Conservation (phyloP, 306 rosid species). For the Malus sylvestris region DNA sequence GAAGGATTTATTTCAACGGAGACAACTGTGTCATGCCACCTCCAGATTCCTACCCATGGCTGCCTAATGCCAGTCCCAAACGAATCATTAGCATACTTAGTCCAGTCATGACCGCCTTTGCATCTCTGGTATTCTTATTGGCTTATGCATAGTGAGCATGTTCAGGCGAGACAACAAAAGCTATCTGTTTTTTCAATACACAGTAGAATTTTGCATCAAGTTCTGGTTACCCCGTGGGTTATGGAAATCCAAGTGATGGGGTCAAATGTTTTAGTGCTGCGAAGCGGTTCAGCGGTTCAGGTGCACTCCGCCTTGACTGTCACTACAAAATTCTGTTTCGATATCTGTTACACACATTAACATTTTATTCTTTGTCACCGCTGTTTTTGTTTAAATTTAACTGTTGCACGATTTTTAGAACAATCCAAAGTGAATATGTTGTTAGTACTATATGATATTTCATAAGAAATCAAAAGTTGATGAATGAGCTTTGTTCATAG, state of each 20-base stretch:
- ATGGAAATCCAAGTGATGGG: constrained; percentile 17
- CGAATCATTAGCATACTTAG: constrained; percentile 30
- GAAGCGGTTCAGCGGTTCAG: constrained; percentile 17
- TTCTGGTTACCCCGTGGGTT: constrained; percentile 7
- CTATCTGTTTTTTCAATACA: constrained; percentile 3
- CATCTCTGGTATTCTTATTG: constrained; percentile 42
- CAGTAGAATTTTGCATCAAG: constrained; percentile 7
- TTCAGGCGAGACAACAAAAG: background rate
- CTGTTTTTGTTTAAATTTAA: constrained; percentile 20
- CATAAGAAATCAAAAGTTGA: constrained; percentile 13
- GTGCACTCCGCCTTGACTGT: constrained; percentile 6
- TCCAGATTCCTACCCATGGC: constrained; percentile 95
- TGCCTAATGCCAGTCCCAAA: constrained; percentile 61
- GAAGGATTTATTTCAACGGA: constrained; percentile 90
- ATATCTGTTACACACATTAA: constrained; percentile 5
- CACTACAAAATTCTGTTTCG: constrained; percentile 14
- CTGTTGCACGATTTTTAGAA: constrained; percentile 7
- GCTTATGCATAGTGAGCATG: constrained; percentile 26
- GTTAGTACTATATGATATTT: constrained; percentile 20
- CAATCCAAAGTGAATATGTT: constrained; percentile 22
- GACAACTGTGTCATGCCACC: constrained; percentile 85
- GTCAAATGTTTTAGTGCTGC: constrained; percentile 17
- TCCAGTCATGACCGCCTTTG: constrained; percentile 32
- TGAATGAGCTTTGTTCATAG: constrained; percentile 1
- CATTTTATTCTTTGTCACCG: constrained; percentile 3